Percentiles rank a stretch among this genome's conserved stretches.
phyloP scores from a whole-genome alignment of 306 rosid species.

The Crataegus laevigata region DNA sequence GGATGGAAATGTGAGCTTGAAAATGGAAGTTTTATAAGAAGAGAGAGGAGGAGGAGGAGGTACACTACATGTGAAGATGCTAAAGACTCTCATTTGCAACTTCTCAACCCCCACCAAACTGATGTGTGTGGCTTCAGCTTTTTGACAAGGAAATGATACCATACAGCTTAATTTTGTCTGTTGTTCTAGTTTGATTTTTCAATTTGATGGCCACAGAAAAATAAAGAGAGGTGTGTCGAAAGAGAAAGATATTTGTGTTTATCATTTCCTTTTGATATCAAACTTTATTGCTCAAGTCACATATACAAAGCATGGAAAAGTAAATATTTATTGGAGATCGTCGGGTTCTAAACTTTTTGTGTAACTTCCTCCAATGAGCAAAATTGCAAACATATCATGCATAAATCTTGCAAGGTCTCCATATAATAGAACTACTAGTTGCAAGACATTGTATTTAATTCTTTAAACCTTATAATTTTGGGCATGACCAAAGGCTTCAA shows the following conservation, averaged over 20 bases:
- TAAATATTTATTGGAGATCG: not conserved
- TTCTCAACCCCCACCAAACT: slow-evolving; percentile 73
- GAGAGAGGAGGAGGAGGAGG: not conserved
- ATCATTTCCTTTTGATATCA: not conserved
- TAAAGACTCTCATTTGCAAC: not conserved
- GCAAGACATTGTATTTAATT: not conserved
- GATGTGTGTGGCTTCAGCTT: not conserved
- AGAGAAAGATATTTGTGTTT: too few species aligned
- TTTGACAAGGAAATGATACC: not conserved
- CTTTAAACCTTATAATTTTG: not conserved
- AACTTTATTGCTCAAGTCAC: slow-evolving; percentile 39
- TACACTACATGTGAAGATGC: slow-evolving; percentile 28
- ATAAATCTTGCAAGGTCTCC: not conserved
- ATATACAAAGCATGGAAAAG: slow-evolving; percentile 27
- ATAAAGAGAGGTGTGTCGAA: not conserved
- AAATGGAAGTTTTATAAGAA: slow-evolving; percentile 25
- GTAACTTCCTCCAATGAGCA: not conserved
- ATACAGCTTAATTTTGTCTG: not conserved
- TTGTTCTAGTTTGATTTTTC: not conserved
- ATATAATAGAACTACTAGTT: not conserved
- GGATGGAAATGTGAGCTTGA: slow-evolving; percentile 12
- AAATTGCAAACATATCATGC: not conserved
- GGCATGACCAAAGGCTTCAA: not conserved
- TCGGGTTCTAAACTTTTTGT: not conserved
- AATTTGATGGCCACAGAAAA: too few species aligned